phyloP scores from a whole-genome alignment of 1,284 basidiomycete genomes.

The Marasmius tenuissimus region DNA sequence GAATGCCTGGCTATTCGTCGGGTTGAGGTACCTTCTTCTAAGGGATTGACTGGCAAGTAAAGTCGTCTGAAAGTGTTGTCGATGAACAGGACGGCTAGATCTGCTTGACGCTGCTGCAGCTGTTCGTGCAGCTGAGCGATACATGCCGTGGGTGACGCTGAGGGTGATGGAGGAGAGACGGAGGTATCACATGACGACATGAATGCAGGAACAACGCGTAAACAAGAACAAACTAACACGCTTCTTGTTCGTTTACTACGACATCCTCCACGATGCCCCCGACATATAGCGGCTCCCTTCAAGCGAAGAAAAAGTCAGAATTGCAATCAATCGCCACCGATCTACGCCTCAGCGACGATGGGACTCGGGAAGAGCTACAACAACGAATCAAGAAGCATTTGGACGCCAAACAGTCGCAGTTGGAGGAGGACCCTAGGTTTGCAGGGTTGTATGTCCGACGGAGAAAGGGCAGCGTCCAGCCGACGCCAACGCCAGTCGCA shows the following conservation, averaged over 20 bases:
- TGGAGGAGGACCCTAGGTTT: conserved; percentile 56
- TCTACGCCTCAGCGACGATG: conserved; percentile 47
- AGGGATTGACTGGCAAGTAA: conserved; percentile 48
- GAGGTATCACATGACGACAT: not conserved
- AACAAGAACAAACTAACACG: not conserved
- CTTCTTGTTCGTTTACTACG: not conserved
- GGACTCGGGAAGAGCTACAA: conserved; percentile 62
- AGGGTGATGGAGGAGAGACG: not conserved
- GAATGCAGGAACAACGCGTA: conserved; percentile 1
- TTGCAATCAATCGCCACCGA: conserved; percentile 56
- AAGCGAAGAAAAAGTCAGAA: conserved; percentile 61
- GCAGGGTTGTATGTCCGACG: conserved; percentile 50
- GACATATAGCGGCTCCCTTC: conserved; percentile 46
- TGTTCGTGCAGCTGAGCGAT: not conserved
- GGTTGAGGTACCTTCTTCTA: conserved; percentile 44
- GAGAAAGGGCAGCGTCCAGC: conserved; percentile 43
- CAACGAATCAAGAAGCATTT: conserved; percentile 58
- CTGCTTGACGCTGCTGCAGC: not conserved
- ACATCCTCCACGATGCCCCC: conserved; percentile 17
- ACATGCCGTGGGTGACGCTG: not conserved
- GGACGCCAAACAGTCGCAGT: conserved; percentile 44
- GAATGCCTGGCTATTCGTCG: conserved; percentile 29
- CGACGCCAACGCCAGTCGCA: conserved; percentile 29
- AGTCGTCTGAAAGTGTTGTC: conserved; percentile 61
- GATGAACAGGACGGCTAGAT: conserved; percentile 42